Percentiles rank a stretch among this genome's conserved stretches.
These are phyloP conservation scores for Apiospora rasikravindrae DNA, from an alignment of 2,329 filamentous ascomycete species.

Conservation along the genomic window DNA sequence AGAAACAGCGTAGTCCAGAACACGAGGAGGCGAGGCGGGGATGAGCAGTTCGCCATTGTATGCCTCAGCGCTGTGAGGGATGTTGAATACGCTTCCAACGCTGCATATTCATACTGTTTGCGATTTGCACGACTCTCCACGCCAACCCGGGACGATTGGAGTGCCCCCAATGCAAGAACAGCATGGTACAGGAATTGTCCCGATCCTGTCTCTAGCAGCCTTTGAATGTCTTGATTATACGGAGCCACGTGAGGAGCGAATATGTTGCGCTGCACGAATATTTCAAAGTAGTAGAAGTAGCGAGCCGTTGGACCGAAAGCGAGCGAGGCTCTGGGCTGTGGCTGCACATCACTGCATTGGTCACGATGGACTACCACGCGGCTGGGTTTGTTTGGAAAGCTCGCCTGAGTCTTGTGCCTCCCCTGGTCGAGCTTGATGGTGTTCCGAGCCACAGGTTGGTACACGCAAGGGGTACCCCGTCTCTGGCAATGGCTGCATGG, in stretches of 20 bases:
- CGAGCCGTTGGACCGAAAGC: background rate
- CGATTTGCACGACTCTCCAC: background rate
- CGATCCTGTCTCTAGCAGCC: background rate
- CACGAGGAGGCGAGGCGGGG: constrained; percentile 18
- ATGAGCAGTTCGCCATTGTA: background rate
- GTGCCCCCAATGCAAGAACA: constrained; percentile 19
- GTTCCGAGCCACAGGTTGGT: background rate
- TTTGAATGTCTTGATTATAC: constrained; percentile 18
- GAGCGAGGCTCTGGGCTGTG: background rate
- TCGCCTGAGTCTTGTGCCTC: constrained; percentile 18
- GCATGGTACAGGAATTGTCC: background rate
- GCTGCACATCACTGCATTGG: background rate
- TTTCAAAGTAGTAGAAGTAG: constrained; percentile 20
- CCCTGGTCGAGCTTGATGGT: constrained; percentile 19
- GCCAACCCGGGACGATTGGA: background rate
- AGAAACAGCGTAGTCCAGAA: constrained; percentile 24
- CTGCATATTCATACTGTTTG: background rate
- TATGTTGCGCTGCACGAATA: constrained; percentile 21
- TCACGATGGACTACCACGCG: background rate
- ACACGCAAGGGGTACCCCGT: constrained; percentile 19
- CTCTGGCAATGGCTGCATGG: constrained; percentile 21
- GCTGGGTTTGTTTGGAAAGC: background rate
- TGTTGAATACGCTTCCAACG: constrained; percentile 17
- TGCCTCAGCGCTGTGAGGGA: background rate
- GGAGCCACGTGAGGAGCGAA: constrained; percentile 1